phyloP scores from a whole-genome alignment of 371 early-diverging fungal genomes.

The Circinella umbellata region DNA sequence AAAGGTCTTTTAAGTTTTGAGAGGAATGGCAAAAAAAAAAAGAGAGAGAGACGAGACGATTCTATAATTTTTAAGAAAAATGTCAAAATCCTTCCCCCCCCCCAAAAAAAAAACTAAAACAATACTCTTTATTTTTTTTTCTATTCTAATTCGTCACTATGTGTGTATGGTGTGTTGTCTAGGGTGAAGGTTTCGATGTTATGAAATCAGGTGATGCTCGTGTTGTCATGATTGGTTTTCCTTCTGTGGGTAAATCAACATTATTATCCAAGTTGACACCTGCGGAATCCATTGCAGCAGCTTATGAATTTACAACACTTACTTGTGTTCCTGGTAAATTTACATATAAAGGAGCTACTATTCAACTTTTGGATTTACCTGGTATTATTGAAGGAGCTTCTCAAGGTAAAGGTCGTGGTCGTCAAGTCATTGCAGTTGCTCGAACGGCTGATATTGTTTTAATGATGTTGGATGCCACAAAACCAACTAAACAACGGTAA shows the following conservation, averaged over 20 bases:
- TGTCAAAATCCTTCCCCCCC: too few species aligned
- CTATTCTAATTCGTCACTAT: background rate
- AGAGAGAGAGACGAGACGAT: too few species aligned
- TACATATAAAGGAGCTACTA: conserved; percentile 96
- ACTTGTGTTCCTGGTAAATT: conserved; percentile 99
- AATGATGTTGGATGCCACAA: conserved; percentile 99
- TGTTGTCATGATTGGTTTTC: conserved; percentile 98
- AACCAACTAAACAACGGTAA: conserved; percentile 79
- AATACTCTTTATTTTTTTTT: too few species aligned
- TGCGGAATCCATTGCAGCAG: conserved; percentile 92
- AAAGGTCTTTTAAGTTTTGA: too few species aligned
- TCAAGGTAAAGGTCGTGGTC: conserved; percentile 97
- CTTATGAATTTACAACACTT: conserved; percentile 99
- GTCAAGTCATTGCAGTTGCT: conserved; percentile 97
- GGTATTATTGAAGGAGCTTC: conserved; percentile 96
- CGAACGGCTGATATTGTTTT: conserved; percentile 97
- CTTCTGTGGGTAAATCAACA: conserved; percentile 99
- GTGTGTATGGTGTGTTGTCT: background rate
- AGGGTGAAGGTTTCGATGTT: conserved; percentile 98
- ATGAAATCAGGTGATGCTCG: conserved; percentile 99
- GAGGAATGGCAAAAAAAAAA: too few species aligned
- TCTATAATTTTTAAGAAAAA: too few species aligned
- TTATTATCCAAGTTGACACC: conserved; percentile 95
- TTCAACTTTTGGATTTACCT: conserved; percentile 92
- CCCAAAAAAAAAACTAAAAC: too few species aligned